Percentiles rank a stretch among this genome's conserved stretches.
These are phyloP conservation scores for Calocybe cyanea DNA, from an alignment of 768 basidiomycete species.

Conservation along the genomic window DNA sequence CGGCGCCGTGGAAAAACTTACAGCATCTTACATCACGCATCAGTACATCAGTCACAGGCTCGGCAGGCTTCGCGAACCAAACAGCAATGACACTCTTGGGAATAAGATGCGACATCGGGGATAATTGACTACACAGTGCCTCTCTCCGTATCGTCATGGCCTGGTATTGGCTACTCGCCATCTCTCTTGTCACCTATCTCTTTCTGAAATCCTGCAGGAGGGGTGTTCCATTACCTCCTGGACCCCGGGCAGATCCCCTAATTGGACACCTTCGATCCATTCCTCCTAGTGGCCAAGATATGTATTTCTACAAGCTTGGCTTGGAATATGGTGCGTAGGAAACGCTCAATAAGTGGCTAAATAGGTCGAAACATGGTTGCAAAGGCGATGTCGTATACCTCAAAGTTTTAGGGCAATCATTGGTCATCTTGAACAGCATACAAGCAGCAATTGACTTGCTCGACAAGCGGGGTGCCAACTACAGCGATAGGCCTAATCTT, in stretches of 20 bases:
- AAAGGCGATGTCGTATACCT: constrained; percentile 16
- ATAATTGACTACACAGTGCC: too few relatives aligned
- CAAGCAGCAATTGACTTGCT: constrained; percentile 27
- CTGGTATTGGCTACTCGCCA: too few relatives aligned
- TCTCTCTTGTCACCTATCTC: too few relatives aligned
- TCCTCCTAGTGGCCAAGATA: background rate
- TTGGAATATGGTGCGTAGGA: constrained; percentile 1
- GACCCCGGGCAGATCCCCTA: background rate
- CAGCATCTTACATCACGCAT: too few relatives aligned
- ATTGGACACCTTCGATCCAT: constrained; percentile 2
- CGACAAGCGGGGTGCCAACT: constrained; percentile 34
- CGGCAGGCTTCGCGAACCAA: too few relatives aligned
- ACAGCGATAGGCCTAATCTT: constrained; percentile 26
- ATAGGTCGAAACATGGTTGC: constrained; percentile 9
- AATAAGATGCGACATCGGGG: too few relatives aligned
- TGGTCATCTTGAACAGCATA: constrained; percentile 28
- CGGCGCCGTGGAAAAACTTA: too few relatives aligned
- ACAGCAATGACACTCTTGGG: too few relatives aligned
- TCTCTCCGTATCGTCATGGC: too few relatives aligned
- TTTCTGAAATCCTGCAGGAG: too few relatives aligned
- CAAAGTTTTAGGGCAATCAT: constrained; percentile 14
- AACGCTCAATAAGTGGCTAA: background rate
- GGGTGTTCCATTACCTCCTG: background rate
- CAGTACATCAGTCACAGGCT: too few relatives aligned
- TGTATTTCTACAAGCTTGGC: constrained; percentile 2